Percentiles rank a stretch among this genome's conserved stretches.
Evolutionary conservation across 1,284 basidiomycete species (phyloP).

Genomic region (Sparassis latifolia): DNA sequence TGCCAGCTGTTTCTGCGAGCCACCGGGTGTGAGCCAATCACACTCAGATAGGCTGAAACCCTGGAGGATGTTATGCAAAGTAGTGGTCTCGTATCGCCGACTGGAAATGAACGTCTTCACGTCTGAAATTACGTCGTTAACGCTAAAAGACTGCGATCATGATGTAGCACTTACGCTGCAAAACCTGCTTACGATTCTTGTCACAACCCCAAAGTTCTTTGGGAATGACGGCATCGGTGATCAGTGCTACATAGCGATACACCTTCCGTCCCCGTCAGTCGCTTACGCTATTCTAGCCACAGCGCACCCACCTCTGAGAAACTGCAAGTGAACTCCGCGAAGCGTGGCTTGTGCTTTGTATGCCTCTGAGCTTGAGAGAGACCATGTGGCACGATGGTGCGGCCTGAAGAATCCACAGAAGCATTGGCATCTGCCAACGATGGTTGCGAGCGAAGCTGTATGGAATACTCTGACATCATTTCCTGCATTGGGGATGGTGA

Average conservation of each 20-base stretch:
- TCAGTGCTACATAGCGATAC: slow-evolving; percentile 55
- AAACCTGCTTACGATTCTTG: slow-evolving; percentile 60
- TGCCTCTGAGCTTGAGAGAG: slow-evolving; percentile 41
- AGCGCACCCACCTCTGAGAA: slow-evolving; percentile 45
- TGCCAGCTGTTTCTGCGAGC: slow-evolving; percentile 22
- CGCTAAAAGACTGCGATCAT: slow-evolving; percentile 74
- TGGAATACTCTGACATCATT: slow-evolving; percentile 64
- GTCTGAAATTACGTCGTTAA: slow-evolving; percentile 58
- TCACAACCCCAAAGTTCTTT: slow-evolving; percentile 73
- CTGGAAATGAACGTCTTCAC: slow-evolving; percentile 67
- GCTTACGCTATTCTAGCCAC: background rate
- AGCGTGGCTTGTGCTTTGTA: slow-evolving; percentile 60
- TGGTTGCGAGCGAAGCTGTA: slow-evolving; percentile 47
- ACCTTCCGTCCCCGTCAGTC: slow-evolving; percentile 41
- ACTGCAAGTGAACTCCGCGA: slow-evolving; percentile 70
- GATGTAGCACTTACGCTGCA: slow-evolving; percentile 45
- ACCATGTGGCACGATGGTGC: slow-evolving; percentile 35
- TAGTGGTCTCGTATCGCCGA: slow-evolving; percentile 77
- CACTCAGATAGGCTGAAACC: slow-evolving; percentile 72
- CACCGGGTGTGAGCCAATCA: slow-evolving; percentile 68
- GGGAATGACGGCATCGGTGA: slow-evolving; percentile 72
- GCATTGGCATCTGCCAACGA: slow-evolving; percentile 25
- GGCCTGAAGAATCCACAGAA: slow-evolving; percentile 43
- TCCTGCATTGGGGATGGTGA: slow-evolving; percentile 35
- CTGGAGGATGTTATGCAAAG: slow-evolving; percentile 78